Conservation (phyloP, 441 rosid genomes). For the Adansonia gregorii region DNA sequence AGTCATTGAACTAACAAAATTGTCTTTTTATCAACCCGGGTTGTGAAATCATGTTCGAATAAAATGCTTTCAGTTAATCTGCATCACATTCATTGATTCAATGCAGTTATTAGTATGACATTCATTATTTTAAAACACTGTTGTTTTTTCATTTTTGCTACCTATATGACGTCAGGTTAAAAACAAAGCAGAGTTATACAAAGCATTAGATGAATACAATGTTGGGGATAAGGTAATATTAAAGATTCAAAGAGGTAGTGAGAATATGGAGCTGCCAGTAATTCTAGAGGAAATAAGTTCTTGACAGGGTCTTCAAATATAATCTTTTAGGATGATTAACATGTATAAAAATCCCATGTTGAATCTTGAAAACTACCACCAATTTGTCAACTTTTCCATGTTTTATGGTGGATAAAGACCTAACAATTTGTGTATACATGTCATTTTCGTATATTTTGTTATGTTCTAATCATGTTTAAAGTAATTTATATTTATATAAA, state of each 20-base stretch:
- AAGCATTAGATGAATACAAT: constrained; percentile 74
- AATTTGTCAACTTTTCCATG: background rate
- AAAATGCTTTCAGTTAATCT: background rate
- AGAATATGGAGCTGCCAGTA: constrained; percentile 62
- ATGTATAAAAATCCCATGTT: constrained; percentile 18
- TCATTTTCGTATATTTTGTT: too few species aligned
- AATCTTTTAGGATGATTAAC: background rate
- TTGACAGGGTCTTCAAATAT: constrained; percentile 25
- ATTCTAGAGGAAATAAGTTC: constrained; percentile 68
- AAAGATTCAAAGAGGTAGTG: constrained; percentile 68
- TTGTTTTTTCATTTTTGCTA: background rate
- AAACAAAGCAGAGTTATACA: constrained; percentile 76
- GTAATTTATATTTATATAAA: too few species aligned
- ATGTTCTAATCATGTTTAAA: too few species aligned
- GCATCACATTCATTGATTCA: background rate
- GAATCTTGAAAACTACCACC: background rate
- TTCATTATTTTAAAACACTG: background rate
- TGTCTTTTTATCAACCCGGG: background rate
- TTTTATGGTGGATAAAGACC: background rate
- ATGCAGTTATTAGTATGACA: background rate
- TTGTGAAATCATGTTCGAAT: background rate
- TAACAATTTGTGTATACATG: too few species aligned
- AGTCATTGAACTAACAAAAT: background rate
- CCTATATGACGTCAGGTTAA: constrained; percentile 56
- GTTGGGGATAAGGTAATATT: constrained; percentile 71